Conservation (phyloP, 371 early-diverging fungal genomes). For the Mucor plumbeus region DNA sequence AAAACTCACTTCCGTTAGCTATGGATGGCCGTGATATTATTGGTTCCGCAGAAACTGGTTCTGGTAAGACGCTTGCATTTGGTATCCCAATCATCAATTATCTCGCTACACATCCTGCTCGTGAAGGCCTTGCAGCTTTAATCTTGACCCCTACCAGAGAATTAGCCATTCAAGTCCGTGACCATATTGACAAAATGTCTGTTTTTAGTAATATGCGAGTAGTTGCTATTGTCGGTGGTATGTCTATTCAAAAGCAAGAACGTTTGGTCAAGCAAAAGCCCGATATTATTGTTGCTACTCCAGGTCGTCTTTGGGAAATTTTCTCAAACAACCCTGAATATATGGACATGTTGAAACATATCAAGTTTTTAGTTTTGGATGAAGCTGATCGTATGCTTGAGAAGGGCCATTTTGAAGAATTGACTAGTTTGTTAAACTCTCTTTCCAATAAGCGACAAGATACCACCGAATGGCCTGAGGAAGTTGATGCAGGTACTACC, state of each 20-base stretch:
- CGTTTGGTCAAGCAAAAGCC: slow-evolving; percentile 73
- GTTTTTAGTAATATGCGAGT: slow-evolving; percentile 55
- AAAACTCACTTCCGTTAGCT: slow-evolving; percentile 78
- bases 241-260: slow-evolving; percentile 90
- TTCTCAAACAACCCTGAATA: slow-evolving; percentile 70
- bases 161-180: slow-evolving; percentile 87
- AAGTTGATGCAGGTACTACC: slow-evolving; percentile 23
- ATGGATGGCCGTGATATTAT: slow-evolving; percentile 86
- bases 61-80: slow-evolving; percentile 95
- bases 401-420: slow-evolving; percentile 86
- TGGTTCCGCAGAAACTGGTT: slow-evolving; percentile 98
- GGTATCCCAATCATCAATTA: slow-evolving; percentile 85
- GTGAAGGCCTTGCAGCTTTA: slow-evolving; percentile 51
- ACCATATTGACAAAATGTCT: slow-evolving; percentile 72
- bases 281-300: slow-evolving; percentile 96
- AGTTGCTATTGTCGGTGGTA: slow-evolving; percentile 90
- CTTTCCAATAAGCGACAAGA: slow-evolving; percentile 58
- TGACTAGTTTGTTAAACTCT: slow-evolving; percentile 63
- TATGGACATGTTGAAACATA: slow-evolving; percentile 51
- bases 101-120: slow-evolving; percentile 45
- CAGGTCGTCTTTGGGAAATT: slow-evolving; percentile 96
- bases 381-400: slow-evolving; percentile 99
- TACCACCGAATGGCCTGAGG: slow-evolving; percentile 51
- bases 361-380: slow-evolving; percentile 87
- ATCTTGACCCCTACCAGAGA: slow-evolving; percentile 93